Base-by-base conservation (phyloP, 495 filamentous ascomycete genomes). In the Xylaria acuta region DNA sequence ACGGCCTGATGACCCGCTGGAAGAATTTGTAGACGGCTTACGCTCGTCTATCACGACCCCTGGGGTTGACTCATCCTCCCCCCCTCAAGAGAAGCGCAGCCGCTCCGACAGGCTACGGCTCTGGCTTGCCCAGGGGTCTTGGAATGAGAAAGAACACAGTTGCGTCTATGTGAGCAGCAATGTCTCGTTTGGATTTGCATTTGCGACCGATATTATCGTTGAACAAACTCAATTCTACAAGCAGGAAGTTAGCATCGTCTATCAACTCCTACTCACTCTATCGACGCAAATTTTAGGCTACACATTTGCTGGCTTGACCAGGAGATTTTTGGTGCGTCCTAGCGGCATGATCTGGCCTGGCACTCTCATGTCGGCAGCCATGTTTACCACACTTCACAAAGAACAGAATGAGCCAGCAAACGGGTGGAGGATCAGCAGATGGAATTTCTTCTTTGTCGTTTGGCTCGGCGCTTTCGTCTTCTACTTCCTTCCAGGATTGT, bases 301-400 rank as follows among this genome's bases (percentile, higher is more conserved):
- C 80, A 87, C 92, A 2, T 93, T 96, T 75, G 93, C 93, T 56
- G 93, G 93, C 0, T 83, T 96, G 45, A 91, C 90, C 3, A 86
- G 92, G n/a, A 85, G 90, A 30, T 92, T 92, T 76, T 83, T 95
- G n/a, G 93, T 97, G 20, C 87, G 91, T 8, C 94, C 94, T 7
- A 90, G 92, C 54, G 91, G 93, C 22, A 97, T 97, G 93, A 92
- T 97, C 20, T 97, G 94, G 94, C 94, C 95, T 0, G 90, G 91
- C 56, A 95, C 94, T 5, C 84, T 97, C 40, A 93, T 94, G 80
- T 95, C 94, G 54, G 92, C 94, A 1, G 91, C 94, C 53, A 92
- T 97, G 85, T 92, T 97, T 74, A 90, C 89, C 3, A 95, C 94
- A 0, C 84, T 97, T 30, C 95, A 97, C 78, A 94, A 93, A 63